These are phyloP conservation scores for Cladophialophora chaetospira DNA, from an alignment of 2,329 filamentous ascomycete species.

Conservation along the genomic window DNA sequence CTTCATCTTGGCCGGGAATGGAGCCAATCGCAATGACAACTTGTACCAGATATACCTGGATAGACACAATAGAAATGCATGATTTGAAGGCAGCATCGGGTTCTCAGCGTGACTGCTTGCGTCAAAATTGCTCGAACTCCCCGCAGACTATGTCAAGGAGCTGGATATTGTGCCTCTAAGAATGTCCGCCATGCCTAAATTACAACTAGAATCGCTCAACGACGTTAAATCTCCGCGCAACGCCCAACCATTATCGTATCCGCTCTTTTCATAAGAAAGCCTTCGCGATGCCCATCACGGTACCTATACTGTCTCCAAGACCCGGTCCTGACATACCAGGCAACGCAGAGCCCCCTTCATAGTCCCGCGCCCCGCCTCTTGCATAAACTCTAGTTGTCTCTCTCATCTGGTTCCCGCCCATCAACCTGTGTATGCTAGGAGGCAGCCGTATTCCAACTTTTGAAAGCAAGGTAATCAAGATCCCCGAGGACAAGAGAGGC, in stretches of 20 bases:
- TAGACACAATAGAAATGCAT: too few species aligned
- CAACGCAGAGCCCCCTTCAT: conserved; percentile 31
- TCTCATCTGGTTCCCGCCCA: conserved; percentile 39
- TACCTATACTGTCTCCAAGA: conserved; percentile 50
- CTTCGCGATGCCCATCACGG: conserved; percentile 54
- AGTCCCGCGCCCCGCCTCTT: conserved; percentile 37
- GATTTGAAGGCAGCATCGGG: too few species aligned
- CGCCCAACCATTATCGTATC: background rate
- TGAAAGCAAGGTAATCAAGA: conserved; percentile 73
- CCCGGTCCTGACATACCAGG: conserved; percentile 34
- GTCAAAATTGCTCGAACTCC: too few species aligned
- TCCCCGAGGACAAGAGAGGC: conserved; percentile 82
- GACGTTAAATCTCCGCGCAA: too few species aligned
- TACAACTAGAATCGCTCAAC: background rate
- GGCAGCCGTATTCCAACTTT: conserved; percentile 80
- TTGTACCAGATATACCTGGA: too few species aligned
- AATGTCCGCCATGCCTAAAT: background rate
- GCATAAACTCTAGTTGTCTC: conserved; percentile 36
- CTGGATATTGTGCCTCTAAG: too few species aligned
- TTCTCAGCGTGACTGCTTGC: too few species aligned
- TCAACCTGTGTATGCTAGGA: conserved; percentile 51
- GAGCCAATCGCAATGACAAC: too few species aligned
- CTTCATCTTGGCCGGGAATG: background rate
- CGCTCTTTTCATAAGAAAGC: conserved; percentile 52
- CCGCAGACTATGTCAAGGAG: too few species aligned